Evolutionary conservation across 2,329 filamentous ascomycete species (phyloP).

Genomic region (Zarea fungicola): DNA sequence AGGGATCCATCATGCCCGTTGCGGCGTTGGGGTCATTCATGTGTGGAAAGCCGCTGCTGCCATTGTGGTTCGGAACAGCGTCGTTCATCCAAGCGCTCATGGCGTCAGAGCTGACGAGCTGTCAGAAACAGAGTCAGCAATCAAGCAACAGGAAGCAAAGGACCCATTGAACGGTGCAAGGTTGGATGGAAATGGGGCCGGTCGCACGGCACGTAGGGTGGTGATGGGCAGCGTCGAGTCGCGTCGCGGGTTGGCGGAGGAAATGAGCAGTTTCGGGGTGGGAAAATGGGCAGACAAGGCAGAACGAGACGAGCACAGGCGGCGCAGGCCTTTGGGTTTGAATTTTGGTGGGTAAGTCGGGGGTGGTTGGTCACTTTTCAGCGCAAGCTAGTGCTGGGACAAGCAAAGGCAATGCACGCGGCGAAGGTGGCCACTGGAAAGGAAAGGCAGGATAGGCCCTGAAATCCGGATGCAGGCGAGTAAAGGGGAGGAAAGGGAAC

Average conservation of each 20-base stretch:
- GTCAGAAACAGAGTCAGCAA: slow-evolving; percentile 40
- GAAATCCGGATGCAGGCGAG: too few relatives aligned
- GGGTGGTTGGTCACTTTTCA: slow-evolving; percentile 1
- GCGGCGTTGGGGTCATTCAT: slow-evolving; percentile 56
- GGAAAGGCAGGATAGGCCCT: not conserved
- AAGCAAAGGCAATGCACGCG: not conserved
- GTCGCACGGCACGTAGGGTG: slow-evolving; percentile 38
- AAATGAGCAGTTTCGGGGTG: slow-evolving; percentile 22
- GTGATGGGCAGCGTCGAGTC: slow-evolving; percentile 35
- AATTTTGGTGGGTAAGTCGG: slow-evolving; percentile 9
- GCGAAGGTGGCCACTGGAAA: not conserved
- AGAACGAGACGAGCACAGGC: slow-evolving; percentile 3
- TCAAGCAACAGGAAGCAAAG: slow-evolving; percentile 33
- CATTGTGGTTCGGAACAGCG: slow-evolving; percentile 64
- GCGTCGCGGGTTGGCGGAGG: slow-evolving; percentile 39
- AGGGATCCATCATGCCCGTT: slow-evolving; percentile 58
- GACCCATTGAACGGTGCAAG: slow-evolving; percentile 36
- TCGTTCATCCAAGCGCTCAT: slow-evolving; percentile 73
- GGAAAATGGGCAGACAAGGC: slow-evolving; percentile 12
- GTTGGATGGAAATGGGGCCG: slow-evolving; percentile 39
- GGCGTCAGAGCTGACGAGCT: slow-evolving; percentile 45
- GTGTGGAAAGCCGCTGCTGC: slow-evolving; percentile 62
- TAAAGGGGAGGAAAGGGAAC: not conserved
- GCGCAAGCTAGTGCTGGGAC: not conserved
- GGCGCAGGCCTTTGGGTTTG: not conserved